Base-by-base conservation (phyloP, 148 eudicot genomes). In the Agrostemma githago region DNA sequence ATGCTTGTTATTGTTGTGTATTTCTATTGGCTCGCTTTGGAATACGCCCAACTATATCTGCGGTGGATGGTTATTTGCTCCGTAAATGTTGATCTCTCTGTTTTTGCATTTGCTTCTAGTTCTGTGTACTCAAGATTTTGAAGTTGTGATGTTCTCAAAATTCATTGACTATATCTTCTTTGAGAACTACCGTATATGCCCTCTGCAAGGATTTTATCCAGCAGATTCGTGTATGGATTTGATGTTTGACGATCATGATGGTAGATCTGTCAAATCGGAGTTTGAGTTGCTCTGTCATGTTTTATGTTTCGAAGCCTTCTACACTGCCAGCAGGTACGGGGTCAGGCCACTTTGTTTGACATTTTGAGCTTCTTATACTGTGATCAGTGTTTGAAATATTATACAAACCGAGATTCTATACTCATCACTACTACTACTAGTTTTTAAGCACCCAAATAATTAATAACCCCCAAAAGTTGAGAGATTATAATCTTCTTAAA, bases 381-480 rank as follows among this genome's bases (percentile, higher is more conserved):
- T 15, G 68, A 46, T n/a, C n/a, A n/a, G n/a, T n/a, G n/a, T n/a
- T 8, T 12, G 10, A 46, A 46, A 6, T 46, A 46, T 7, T 9
- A 12, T 46, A 7, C 70, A 72, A 72, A 48, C n/a, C 8, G 10
- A 5, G 11, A 46, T 12, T 46, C 76, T 19, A 4, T 66, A n/a
- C 17, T 67, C 60, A 73, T 74, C 54, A 67, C 73, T 79, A 79
- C 7, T 19, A 11, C 15, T 11, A 6, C 8, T 20, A 6, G 6
- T 21, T 11, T 10, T 37, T 3, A 12, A 37, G 21, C 39, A 38
- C 42, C 19, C 46, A 10, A 19, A 63, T 59, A 59, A 72, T 38
- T 9, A 61, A n/a, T n/a, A n/a, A n/a, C n/a, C 59, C 74, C 14
- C 37, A 46, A 14, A 9, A 43, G 54, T 51, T 20, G 8, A 61